A percentile compares a stretch with the other conserved stretches of the same genome.
Evolutionary conservation across 345 rosid species (phyloP).

Genomic region (Populus alba): DNA sequence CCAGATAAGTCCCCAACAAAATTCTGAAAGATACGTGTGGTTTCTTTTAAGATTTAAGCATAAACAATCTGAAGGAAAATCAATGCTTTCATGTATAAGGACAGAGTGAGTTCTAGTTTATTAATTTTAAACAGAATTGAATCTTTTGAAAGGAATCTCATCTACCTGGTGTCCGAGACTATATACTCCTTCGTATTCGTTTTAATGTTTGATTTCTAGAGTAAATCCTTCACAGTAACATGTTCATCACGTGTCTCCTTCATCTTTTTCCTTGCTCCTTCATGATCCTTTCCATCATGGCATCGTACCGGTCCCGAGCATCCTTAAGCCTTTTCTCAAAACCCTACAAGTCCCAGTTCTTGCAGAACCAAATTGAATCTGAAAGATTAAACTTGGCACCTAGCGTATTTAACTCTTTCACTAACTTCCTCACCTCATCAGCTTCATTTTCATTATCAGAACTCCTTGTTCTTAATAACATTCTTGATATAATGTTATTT

Average conservation of each 20-base stretch:
- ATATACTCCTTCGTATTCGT: no score
- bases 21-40: no score
- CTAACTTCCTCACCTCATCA: conserved; percentile 48
- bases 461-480: conserved; percentile 51
- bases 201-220: not conserved
- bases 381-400: conserved; percentile 55
- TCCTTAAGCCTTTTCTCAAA: conserved; percentile 52
- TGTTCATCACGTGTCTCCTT: conserved; percentile 2
- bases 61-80: no score
- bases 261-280: conserved; percentile 30
- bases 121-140: no score
- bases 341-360: conserved; percentile 62
- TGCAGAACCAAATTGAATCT: conserved; percentile 69
- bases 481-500: conserved; percentile 56
- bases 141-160: no score
- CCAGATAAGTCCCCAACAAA: no score
- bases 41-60: no score
- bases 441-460: conserved; percentile 36
- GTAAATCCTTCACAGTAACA: conserved; percentile 39
- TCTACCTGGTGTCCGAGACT: no score
- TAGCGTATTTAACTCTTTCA: conserved; percentile 55
- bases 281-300: conserved; percentile 64
- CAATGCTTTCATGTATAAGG: no score
- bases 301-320: conserved; percentile 54
- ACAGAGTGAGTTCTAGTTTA: no score